Evolutionary conservation across 73 alveolate species (phyloP).

Genomic region (Effrenium voratum): DNA sequence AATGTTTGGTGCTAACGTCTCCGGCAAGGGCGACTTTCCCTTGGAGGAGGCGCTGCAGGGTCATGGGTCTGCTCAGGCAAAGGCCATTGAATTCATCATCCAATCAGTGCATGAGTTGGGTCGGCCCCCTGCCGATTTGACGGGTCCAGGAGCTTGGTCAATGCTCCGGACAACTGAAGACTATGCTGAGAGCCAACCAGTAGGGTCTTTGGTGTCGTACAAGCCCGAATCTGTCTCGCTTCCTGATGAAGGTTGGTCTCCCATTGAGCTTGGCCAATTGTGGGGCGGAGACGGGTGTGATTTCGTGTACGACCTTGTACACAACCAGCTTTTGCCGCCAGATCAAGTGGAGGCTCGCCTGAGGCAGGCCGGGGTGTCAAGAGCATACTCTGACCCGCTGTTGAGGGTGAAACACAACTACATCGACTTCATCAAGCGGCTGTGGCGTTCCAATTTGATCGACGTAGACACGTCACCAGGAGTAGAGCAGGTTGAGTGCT

Average conservation of each 20-base stretch:
- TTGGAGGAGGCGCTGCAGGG: constrained; percentile 1
- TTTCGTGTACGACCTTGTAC: neutral
- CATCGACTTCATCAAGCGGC: neutral
- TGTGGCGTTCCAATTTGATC: neutral
- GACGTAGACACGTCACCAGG: neutral
- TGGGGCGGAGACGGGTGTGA: constrained; percentile 42
- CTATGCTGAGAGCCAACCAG: neutral
- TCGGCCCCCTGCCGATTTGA: neutral
- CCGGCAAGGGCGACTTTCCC: neutral
- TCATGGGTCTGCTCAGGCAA: neutral
- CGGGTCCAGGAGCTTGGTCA: constrained; percentile 23
- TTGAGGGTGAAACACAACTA: neutral
- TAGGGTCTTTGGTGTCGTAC: constrained; percentile 15
- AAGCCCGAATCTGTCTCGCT: constrained; percentile 21
- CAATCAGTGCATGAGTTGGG: neutral
- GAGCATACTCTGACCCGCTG: constrained; percentile 23
- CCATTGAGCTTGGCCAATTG: neutral
- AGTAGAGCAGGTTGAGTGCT: neutral
- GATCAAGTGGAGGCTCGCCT: neutral
- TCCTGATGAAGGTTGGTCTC: neutral
- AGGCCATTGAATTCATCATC: neutral
- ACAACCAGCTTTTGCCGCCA: neutral
- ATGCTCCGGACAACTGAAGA: constrained; percentile 27
- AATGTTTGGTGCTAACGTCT: neutral
- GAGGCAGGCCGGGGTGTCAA: neutral